These are phyloP conservation scores for Onygenales sp. DNA, from an alignment of 2,329 filamentous ascomycete species.

Conservation along the genomic window DNA sequence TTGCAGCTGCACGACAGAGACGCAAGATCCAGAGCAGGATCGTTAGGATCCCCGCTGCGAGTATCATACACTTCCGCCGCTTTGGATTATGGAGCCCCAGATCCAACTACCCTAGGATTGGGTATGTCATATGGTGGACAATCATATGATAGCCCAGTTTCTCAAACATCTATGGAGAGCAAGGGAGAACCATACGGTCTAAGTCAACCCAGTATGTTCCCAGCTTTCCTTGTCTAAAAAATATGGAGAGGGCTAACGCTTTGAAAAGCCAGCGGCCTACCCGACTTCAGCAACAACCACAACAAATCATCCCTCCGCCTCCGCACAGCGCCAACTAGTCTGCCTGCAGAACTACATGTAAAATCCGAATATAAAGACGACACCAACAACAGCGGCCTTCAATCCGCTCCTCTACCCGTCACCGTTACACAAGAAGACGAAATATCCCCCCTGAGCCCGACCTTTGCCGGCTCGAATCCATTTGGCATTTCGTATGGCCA, in stretches of 20 bases:
- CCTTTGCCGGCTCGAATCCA: constrained; percentile 17
- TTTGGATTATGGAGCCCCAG: constrained; percentile 5
- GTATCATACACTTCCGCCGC: constrained; percentile 7
- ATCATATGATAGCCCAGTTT: neutral
- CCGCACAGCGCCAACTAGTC: constrained; percentile 21
- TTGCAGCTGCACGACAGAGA: constrained; percentile 6
- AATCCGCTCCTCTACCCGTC: constrained; percentile 24
- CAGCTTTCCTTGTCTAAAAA: neutral
- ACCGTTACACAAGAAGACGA: constrained; percentile 23
- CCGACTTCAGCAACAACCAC: neutral
- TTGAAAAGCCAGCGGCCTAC: neutral
- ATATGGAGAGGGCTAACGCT: neutral
- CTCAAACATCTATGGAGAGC: neutral
- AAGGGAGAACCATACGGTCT: neutral
- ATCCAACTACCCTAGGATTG: constrained; percentile 1
- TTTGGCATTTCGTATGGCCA: constrained; percentile 23
- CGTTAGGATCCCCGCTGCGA: constrained; percentile 5
- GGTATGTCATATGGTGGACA: constrained; percentile 3
- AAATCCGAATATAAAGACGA: constrained; percentile 17
- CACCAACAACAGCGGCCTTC: constrained; percentile 12
- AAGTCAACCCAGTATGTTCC: neutral
- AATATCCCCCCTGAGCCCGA: constrained; percentile 20
- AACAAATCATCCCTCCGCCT: neutral
- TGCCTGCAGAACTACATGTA: constrained; percentile 18
- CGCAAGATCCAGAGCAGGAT: constrained; percentile 5